Evolutionary conservation across 495 filamentous ascomycete genomes (phyloP), one percentile per base, ranked within the genome.

Genomic region (Daldinia caldariorum): DNA sequence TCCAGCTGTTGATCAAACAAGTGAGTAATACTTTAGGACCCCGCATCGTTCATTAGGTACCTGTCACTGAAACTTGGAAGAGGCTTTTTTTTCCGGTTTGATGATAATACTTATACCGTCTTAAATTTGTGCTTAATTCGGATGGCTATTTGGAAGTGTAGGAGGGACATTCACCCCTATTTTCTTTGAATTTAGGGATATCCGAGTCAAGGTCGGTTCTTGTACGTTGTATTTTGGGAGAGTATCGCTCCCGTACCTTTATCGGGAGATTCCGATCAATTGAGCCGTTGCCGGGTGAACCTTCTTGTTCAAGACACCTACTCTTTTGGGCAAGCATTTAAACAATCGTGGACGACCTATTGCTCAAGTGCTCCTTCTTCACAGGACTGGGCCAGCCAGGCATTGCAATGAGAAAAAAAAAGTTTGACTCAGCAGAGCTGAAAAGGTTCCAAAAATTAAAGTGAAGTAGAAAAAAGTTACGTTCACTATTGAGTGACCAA

Each of bases 1-100:
- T 6, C 53, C n/a, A 53, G 32, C 26, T 32, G 29, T 31, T 53
- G 10, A 53, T 14, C 49, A 53, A 14, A 10, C 49, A 58, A 22
- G 63, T 49, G 37, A 66, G 29, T 0, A 71, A 55, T 34, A 69
- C 37, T 18, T 4, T 61, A 3, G n/a, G 57, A 55, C 60, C 63
- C 61, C 74, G 72, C 74, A 76, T 76, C 29, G 39, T 65, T 37
- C n/a, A 3, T 8, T 18, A 7, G 6, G 4, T 5, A 20, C n/a
- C n/a, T n/a, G 43, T 4, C 18, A 47, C 2, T 47, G 16, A 20
- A 47, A 16, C 18, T 5, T 4, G 9, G 22, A 4, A 2, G 34
- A 35, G 34, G 6, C 34, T 35, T 2, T 35, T 35, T 47, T 22
- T 7, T 22, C 9, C 8, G 18, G 22, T 13, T 9, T 47, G 18